Conservation (phyloP, 2,329 filamentous ascomycete species). For the Balansia obtecta region DNA sequence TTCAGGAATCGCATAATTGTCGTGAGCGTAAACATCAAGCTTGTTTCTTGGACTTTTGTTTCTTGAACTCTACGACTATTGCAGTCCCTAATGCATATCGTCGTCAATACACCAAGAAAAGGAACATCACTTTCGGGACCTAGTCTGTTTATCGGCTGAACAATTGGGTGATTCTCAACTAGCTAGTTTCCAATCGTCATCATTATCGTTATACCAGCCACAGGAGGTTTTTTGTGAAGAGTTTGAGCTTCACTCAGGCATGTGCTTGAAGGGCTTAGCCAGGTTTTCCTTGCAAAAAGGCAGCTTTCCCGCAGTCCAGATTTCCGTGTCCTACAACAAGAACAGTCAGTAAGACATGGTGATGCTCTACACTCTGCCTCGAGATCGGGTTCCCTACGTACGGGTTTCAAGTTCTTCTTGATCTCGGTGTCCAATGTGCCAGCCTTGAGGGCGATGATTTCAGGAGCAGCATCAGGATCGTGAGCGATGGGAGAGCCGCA, state of each 20-base stretch:
- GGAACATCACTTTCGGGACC: no score
- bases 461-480: conserved; percentile 56
- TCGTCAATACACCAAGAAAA: no score
- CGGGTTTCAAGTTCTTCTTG: conserved; percentile 56
- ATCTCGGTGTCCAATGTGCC: conserved; percentile 50
- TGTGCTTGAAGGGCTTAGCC: conserved; percentile 48
- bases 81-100: no score
- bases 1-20: no score
- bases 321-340: conserved; percentile 48
- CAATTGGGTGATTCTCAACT: not conserved
- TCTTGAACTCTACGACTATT: no score
- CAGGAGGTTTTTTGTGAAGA: no score
- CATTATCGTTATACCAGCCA: not conserved
- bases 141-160: not conserved
- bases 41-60: no score
- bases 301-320: conserved; percentile 57
- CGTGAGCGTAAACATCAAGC: no score
- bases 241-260: conserved; percentile 38
- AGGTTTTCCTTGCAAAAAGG: conserved; percentile 57
- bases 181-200: not conserved
- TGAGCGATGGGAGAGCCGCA: conserved; percentile 60
- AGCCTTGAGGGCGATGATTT: conserved; percentile 58
- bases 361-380: no score
- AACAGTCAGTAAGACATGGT: not conserved
- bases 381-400: conserved; percentile 19